Base-by-base conservation (phyloP, 2,329 filamentous ascomycete species). In the Aspergillus tamarii region DNA sequence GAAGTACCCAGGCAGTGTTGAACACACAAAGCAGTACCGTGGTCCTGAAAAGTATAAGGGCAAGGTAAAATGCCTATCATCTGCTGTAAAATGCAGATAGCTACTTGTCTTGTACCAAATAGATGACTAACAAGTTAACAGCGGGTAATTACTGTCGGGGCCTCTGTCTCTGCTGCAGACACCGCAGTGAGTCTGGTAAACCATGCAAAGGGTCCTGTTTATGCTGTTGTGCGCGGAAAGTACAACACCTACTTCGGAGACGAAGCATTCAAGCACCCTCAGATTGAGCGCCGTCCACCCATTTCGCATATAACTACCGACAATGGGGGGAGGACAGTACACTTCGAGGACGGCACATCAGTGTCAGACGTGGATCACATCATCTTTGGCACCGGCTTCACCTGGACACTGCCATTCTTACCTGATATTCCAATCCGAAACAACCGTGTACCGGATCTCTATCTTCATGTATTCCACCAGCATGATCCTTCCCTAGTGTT, bases 311-410 rank as follows among this genome's bases (percentile, higher is more conserved):
- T 76, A 36, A 64, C 62, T 66, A 75, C n/a, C 85, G 87, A 64
- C 56, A 74, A 39, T 69, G 80, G 26, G 77, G 82, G 43, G 80
- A 74, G 82, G 26, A 84, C 89, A 0, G 78, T 85, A 62, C 61
- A 75, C 46, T 86, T 90, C 55, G 78, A 82, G 39, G 85, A 90
- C 65, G 87, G 87, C 2, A 82, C 78, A 1, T 78, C 72, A 0
- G 78, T 88, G 8, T 66, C 79, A 0, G 78, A 84, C 21, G 84
- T 91, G 16, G 88, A 91, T 72, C 72, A 85, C 68, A 81, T 91
- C 65, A 84, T 91, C 66, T 88, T 91, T 63, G 88, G 87, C 26
- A 91, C 89, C 0, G 89, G 89, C 0, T 90, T 89, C 72, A 83
- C 80, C 30, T 90, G 87, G 87, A 87, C 85, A 0, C 72, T 90